Evolutionary conservation across 306 rosid genomes (phyloP), one percentile per base, ranked within the genome.

Genomic region (Vigna reflexopilosa): DNA sequence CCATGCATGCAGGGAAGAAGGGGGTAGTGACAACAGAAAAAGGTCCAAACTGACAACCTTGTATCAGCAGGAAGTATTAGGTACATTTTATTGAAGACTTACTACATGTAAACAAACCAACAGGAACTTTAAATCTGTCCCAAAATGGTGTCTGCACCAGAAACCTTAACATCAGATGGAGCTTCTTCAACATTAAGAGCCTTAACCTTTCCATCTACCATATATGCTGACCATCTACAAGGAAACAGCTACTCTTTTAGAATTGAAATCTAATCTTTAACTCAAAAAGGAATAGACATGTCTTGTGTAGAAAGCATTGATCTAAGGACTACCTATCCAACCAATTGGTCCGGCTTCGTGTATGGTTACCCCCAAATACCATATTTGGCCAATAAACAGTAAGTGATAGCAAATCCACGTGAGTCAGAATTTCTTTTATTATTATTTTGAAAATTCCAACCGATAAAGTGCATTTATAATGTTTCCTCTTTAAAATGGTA

Each of bases 111-210:
- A 14, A 17, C 7, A 67, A 75, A 77, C 62, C 55, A 55, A 67
- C 7, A 42, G 16, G 55, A 68, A 59, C 80, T 74, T 85, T 81
- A 95, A 77, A 91, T 91, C 82, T 95, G 98, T 73, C 83, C 90
- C 88, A 95, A 84, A 83, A 95, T 91, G 79, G 87, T 87, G 4
- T 95, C 97, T 14, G 87, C 98, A 3, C 91, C 93, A 70, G 98
- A 90, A 82, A 90, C 98, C 85, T 95, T 95, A 83, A 92, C 89
- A 82, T 95, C 98, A 54, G 98, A 92, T 54, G 98, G 98, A 83
- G 82, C 92, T 87, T 91, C 92, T 94, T 92, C 98, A n/a, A 92
- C 79, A 72, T 95, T 95, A 30, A 92, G 85, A 81, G 78, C 76
- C 85, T 88, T 91, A 28, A 95, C 83, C 77, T 82, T 89, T 61